Percentiles rank a stretch among this genome's conserved stretches.
Evolutionary conservation across 805 yeast genomes (phyloP).

Genomic region (Starmerella kuoi): DNA sequence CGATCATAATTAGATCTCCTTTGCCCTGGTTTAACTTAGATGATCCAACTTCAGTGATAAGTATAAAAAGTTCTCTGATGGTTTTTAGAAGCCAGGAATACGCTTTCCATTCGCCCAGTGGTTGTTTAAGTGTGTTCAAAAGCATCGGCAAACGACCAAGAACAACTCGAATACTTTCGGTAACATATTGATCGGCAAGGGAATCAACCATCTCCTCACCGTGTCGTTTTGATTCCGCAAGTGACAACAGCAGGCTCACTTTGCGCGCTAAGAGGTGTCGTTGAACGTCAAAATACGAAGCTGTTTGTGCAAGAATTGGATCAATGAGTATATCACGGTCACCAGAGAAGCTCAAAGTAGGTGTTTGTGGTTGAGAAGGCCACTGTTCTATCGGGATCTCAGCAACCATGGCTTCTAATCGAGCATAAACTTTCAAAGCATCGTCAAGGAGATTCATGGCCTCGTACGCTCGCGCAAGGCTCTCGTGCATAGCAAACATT

Average conservation of each 20-base stretch:
- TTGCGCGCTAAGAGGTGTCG: conserved; percentile 31
- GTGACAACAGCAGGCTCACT: conserved; percentile 26
- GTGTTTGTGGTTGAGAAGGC: conserved; percentile 9
- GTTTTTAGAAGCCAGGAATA: conserved; percentile 31
- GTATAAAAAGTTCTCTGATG: conserved; percentile 34
- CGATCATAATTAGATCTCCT: conserved; percentile 34
- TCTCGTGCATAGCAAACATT: conserved; percentile 37
- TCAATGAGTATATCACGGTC: conserved; percentile 23
- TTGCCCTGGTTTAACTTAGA: conserved; percentile 26
- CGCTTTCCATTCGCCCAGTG: conserved; percentile 19
- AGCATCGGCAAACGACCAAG: conserved; percentile 10
- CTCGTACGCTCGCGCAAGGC: conserved; percentile 41
- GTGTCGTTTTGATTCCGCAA: conserved; percentile 24
- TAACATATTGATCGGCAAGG: conserved; percentile 23
- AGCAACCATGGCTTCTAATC: conserved; percentile 30
- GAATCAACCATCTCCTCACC: conserved; percentile 15
- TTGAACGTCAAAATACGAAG: conserved; percentile 32
- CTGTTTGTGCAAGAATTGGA: conserved; percentile 28
- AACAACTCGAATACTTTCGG: conserved; percentile 6
- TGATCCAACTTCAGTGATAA: conserved; percentile 24
- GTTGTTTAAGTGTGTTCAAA: conserved; percentile 19
- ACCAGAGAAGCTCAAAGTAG: conserved; percentile 2
- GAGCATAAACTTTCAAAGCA: conserved; percentile 41
- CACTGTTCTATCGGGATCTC: conserved; percentile 18
- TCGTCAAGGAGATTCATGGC: conserved; percentile 50